Evolutionary conservation across 2,329 filamentous ascomycete genomes (phyloP), one percentile per base, ranked within the genome.

Genomic region (Sclerotinia trifoliorum): DNA sequence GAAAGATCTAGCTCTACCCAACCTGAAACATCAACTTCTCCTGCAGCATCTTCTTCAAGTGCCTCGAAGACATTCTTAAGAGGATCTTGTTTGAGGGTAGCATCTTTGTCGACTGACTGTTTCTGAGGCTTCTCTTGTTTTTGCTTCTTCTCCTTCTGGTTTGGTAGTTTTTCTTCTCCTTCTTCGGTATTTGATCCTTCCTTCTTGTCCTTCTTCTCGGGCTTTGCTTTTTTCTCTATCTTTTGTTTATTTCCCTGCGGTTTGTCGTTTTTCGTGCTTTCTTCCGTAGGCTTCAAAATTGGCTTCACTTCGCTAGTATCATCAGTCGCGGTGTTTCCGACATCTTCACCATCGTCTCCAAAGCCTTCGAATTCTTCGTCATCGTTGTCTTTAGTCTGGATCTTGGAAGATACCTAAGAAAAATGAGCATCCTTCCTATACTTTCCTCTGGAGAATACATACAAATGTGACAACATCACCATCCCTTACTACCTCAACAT

Each of bases 1-100:
- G 92, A 94, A 2, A 99, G 82, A 6, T 89, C 86, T 48, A 99
- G 80, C 10, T 85, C 80, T 68, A 86, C 83, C 95, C 95, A 99
- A 39, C 86, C 89, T 19, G 91, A 91, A 65, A 96, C 84, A 76
- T 95, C 89, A 19, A 87, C 82, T 44, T 87, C 88, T 17, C 88
- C 82, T n/a, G 82, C 82, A 24, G 85, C 83, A 58, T 84, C 81
- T 39, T 84, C 78, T 62, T 80, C 82, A 19, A 91, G 78, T 57
- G 83, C 83, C 60, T 77, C 71, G 67, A 78, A 78, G 29, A 75
- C 54, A 65, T 77, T 77, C 26, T 62, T 54, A 1, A 54, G 24
- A 21, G 74, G 71, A 68, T 71, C 77, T 66, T 39, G 70, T 70
- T 57, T 74, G 71, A n/a, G 78, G 70, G 71, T n/a, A 39, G 21